Percentiles rank a stretch among this genome's conserved stretches.
Conservation (phyloP, 2,329 filamentous ascomycete genomes). For the Sporothrix sp. region DNA sequence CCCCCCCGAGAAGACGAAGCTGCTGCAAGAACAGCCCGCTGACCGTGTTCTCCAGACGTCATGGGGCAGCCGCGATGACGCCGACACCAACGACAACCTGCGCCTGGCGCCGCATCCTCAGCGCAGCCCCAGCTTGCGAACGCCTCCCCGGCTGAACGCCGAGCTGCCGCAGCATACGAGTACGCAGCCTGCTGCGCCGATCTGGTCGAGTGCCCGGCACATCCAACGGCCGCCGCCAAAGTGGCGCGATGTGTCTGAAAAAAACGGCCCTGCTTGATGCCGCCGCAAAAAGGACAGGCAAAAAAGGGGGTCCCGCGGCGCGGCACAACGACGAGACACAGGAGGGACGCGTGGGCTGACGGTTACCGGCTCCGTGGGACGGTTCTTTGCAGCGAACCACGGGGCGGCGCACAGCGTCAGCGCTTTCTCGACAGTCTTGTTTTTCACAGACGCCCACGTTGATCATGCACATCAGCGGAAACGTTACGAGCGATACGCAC, state of each 20-base stretch:
- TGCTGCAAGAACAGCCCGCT: not conserved
- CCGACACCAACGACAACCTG: conserved; percentile 63
- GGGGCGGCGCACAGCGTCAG: not conserved
- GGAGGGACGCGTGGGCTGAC: not conserved
- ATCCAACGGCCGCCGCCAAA: not conserved
- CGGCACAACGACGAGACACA: not conserved
- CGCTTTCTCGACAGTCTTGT: too few relatives aligned
- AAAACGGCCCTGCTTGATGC: conserved; percentile 10
- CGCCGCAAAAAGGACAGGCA: not conserved
- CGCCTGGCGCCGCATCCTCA: conserved; percentile 15
- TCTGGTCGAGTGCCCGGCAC: not conserved
- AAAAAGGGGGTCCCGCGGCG: too few relatives aligned
- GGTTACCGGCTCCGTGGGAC: not conserved
- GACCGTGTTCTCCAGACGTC: conserved; percentile 55
- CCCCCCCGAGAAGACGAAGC: not conserved
- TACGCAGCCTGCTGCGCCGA: not conserved
- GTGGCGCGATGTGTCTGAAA: conserved; percentile 10
- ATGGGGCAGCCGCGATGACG: conserved; percentile 89
- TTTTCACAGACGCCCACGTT: not conserved
- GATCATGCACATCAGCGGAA: not conserved
- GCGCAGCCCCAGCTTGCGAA: conserved; percentile 26
- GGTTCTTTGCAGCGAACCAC: not conserved
- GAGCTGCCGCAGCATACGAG: conserved; percentile 12
- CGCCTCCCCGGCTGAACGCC: conserved; percentile 25
- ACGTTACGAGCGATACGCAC: not conserved